Base-by-base conservation (phyloP, 2,329 filamentous ascomycete species). In the Magnaporthiopsis incrustans region DNA sequence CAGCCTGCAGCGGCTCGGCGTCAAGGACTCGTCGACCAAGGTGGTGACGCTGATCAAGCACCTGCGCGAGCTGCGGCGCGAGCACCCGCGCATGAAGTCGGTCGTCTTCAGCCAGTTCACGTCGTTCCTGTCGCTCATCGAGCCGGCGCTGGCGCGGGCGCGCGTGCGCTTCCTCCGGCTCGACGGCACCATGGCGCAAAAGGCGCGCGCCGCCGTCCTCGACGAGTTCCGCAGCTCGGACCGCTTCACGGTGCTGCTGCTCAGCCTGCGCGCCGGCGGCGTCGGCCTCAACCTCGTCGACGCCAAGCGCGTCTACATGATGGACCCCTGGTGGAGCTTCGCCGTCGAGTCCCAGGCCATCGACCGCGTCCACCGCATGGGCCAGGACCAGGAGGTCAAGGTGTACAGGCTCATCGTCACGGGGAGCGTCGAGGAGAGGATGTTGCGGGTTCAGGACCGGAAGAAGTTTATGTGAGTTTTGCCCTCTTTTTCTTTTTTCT, bases 321-420 rank as follows among this genome's bases (percentile, higher is more conserved):
- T 99, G 95, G 95, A 99, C 75, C 95, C 95, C 0, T 99, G 95
- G 95, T 99, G 95, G 95, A 96, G 91, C 73, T 99, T 94, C 76
- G 93, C 95, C 0, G 89, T 98, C 15, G 95, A 99, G 77, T 92
- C 93, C 6, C 95, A 99, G 76, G 95, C 95, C 11, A 98, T 99
- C 71, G 95, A 99, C 78, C 91, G 95, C 1, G 92, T 99, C 44
- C 95, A 99, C 78, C 87, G 95, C 11, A 97, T 99, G 91, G 95
- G 95, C 0, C 95, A 99, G 75, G 87, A 90, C 61, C 84, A 87
- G 22, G 90, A 94, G 71, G 95, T 99, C 2, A 85, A 87, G 64
- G 93, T 99, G 0, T 89, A 89, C 69, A 82, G 95, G 33, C 98
- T 98, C 72, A 89, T 99, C 65, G 90, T 96, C 1, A 89, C 90